A percentile compares a stretch with the other conserved stretches of the same genome.
Evolutionary conservation across 2,329 filamentous ascomycete genomes (phyloP).

Genomic region (Aspergillus pseudoterreus): DNA sequence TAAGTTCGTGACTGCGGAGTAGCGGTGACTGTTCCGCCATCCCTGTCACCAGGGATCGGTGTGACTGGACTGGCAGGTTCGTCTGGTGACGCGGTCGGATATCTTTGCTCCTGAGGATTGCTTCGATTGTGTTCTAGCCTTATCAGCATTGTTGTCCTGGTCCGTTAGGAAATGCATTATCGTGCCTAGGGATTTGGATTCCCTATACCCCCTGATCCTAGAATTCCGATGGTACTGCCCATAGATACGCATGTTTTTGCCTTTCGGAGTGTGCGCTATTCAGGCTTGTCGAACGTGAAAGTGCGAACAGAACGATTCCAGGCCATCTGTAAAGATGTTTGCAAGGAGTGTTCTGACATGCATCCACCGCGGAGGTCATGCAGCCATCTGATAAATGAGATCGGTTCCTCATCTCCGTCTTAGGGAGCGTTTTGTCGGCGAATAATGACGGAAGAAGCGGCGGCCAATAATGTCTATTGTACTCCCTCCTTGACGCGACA

Average conservation of each 20-base stretch:
- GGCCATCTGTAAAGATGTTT: too few species aligned
- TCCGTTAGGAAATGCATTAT: not conserved
- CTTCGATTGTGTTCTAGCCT: not conserved
- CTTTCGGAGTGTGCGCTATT: too few species aligned
- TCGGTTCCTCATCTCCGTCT: not conserved
- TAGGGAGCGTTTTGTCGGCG: not conserved
- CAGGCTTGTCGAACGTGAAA: too few species aligned
- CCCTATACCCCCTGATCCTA: too few species aligned
- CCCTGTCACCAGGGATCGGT: not conserved
- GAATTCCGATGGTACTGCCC: not conserved
- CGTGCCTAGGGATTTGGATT: not conserved
- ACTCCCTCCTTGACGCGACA: not conserved
- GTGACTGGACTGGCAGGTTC: not conserved
- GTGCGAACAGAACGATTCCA: too few species aligned
- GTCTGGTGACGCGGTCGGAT: not conserved
- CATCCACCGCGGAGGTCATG: not conserved
- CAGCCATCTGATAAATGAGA: not conserved
- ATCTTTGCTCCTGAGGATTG: not conserved
- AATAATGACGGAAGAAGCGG: not conserved
- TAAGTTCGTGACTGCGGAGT: not conserved
- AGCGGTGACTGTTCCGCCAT: not conserved
- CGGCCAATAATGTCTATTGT: not conserved
- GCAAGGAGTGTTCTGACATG: too few species aligned
- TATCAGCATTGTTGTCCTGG: not conserved
- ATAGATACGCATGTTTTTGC: too few species aligned